Evolutionary conservation across 2,329 filamentous ascomycete species (phyloP).

Genomic region (Decorospora gaudefroyi): DNA sequence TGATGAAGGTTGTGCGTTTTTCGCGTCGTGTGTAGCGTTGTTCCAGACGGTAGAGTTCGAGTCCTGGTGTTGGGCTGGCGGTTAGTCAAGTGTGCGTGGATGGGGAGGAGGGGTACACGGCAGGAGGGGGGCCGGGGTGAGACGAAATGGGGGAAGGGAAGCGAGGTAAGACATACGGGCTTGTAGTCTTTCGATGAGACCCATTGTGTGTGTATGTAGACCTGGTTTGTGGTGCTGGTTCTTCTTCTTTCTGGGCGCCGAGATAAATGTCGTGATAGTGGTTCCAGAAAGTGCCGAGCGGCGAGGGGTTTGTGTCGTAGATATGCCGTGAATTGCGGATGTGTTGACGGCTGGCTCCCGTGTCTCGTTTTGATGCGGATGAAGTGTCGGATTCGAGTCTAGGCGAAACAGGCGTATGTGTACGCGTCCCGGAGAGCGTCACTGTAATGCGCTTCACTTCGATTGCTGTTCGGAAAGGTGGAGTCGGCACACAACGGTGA

Average conservation of each 20-base stretch:
- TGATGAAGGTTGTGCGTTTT: conserved; percentile 85
- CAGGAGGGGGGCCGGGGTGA: conserved; percentile 9
- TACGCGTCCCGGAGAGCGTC: not conserved
- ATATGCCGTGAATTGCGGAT: conserved; percentile 24
- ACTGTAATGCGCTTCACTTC: conserved; percentile 4
- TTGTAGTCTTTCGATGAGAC: conserved; percentile 49
- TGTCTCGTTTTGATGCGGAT: conserved; percentile 31
- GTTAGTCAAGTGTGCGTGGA: conserved; percentile 4
- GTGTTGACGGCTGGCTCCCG: conserved; percentile 25
- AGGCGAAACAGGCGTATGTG: conserved; percentile 2
- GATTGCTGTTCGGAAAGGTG: not conserved
- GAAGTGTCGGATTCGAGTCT: conserved; percentile 17
- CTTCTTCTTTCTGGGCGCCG: conserved; percentile 7
- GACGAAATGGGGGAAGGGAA: conserved; percentile 6
- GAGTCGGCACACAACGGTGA: not conserved
- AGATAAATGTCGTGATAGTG: conserved; percentile 13
- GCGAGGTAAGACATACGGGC: conserved; percentile 39
- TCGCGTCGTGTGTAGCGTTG: conserved; percentile 92
- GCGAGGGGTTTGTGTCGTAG: conserved; percentile 15
- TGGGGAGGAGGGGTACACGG: conserved; percentile 1
- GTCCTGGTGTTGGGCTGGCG: conserved; percentile 54
- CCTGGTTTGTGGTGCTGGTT: conserved; percentile 5
- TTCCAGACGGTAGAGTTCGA: conserved; percentile 93
- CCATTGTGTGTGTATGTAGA: conserved; percentile 38
- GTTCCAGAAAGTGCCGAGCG: conserved; percentile 12